These are phyloP conservation scores for peach (Prunus persica) DNA, from an alignment of 306 rosid species.

Conservation along the genomic window DNA sequence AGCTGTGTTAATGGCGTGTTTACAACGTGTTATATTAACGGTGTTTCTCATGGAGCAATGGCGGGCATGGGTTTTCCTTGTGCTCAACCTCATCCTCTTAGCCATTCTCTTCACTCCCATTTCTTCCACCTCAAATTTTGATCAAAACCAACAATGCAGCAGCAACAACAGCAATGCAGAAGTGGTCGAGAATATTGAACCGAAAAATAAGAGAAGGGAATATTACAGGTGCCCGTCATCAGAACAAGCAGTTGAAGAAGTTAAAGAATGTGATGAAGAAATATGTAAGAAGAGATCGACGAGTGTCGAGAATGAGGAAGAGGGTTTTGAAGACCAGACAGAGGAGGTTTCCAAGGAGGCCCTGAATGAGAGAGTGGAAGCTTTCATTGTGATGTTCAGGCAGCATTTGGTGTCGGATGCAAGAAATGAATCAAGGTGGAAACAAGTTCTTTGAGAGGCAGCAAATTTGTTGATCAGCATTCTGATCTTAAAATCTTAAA, in stretches of 20 bases:
- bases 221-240: conserved; percentile 21
- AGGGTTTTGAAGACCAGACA: neutral
- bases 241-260: conserved; percentile 33
- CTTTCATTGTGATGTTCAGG: conserved; percentile 90
- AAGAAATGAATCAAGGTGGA: conserved; percentile 16
- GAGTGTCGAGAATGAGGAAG: conserved; percentile 21
- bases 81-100: conserved; percentile 66
- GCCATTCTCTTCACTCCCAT: conserved; percentile 76
- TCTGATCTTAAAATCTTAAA: neutral
- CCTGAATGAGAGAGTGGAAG: conserved; percentile 86
- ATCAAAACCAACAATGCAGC: conserved; percentile 10
- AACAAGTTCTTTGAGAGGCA: neutral
- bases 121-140: conserved; percentile 19
- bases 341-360: conserved; percentile 72
- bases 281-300: conserved; percentile 22
- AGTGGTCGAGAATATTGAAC: conserved; percentile 22
- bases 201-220: conserved; percentile 17
- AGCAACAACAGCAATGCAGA: conserved; percentile 7
- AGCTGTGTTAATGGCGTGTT: conserved; percentile 63
- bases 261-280: conserved; percentile 20
- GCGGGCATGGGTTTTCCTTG: conserved; percentile 83
- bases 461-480: neutral
- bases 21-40: conserved; percentile 36
- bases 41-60: conserved; percentile 67
- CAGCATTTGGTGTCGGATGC: conserved; percentile 84